Conservation (phyloP, 768 basidiomycete species). For the Mycena albidolilacea region DNA sequence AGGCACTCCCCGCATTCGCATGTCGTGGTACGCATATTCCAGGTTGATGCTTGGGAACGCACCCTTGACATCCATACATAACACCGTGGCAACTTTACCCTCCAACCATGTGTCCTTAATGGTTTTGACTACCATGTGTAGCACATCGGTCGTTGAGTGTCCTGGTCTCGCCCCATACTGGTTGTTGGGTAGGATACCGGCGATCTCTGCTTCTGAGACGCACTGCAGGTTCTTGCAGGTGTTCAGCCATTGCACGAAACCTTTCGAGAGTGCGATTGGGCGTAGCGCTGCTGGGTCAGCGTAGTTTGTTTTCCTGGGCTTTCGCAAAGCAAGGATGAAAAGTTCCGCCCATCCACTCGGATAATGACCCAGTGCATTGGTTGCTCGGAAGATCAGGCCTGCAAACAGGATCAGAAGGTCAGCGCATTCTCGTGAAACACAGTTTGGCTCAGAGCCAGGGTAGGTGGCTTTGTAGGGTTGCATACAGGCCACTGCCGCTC, state of each 20-base stretch:
- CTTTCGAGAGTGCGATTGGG: constrained; percentile 55
- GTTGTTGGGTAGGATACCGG: constrained; percentile 38
- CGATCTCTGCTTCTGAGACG: constrained; percentile 46
- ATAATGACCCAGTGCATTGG: constrained; percentile 43
- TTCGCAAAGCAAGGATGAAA: constrained; percentile 49
- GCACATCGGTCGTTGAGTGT: too few relatives aligned
- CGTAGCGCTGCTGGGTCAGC: constrained; percentile 49
- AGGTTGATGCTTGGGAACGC: constrained; percentile 58
- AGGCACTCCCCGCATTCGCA: constrained; percentile 33
- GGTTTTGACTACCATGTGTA: too few relatives aligned
- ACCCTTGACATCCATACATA: constrained; percentile 60
- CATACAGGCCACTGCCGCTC: constrained; percentile 43
- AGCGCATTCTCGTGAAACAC: constrained; percentile 46
- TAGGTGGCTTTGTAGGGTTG: constrained; percentile 53
- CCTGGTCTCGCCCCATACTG: too few relatives aligned
- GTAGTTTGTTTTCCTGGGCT: constrained; percentile 55
- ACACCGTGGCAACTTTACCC: constrained; percentile 49
- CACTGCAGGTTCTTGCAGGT: constrained; percentile 18
- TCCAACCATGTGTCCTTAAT: constrained; percentile 48
- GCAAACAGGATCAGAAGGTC: constrained; percentile 46
- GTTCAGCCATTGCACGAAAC: constrained; percentile 9
- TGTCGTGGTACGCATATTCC: constrained; percentile 48
- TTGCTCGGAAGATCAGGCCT: constrained; percentile 46
- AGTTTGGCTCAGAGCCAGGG: constrained; percentile 46
- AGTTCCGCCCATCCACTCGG: constrained; percentile 42